Conservation (phyloP, 169 alveolate genomes). For the Plasmodium gallinaceum region DNA sequence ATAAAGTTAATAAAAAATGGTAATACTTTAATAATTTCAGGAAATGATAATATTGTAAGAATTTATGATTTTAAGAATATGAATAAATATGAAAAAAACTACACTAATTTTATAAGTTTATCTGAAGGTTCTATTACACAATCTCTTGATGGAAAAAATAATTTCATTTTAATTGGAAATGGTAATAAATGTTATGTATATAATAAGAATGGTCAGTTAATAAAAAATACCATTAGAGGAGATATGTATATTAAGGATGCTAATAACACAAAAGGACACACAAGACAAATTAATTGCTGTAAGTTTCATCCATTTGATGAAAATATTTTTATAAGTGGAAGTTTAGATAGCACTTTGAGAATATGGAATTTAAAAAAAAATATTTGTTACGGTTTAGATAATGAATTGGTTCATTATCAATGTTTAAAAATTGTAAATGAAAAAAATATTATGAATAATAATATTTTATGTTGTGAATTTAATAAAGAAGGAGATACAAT, state of each 20-base stretch:
- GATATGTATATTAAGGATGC: constrained; percentile 86
- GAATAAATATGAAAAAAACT: constrained; percentile 39
- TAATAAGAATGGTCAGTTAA: constrained; percentile 63
- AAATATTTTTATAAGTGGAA: constrained; percentile 79
- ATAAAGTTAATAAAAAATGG: constrained; percentile 29
- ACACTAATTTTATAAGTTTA: constrained; percentile 34
- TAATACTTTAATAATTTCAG: constrained; percentile 35
- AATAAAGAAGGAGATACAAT: constrained; percentile 45
- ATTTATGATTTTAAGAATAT: constrained; percentile 52
- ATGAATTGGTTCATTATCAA: constrained; percentile 49
- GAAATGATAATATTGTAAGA: constrained; percentile 50
- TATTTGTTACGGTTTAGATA: constrained; percentile 42
- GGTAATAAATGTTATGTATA: constrained; percentile 57
- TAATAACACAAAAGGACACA: constrained; percentile 83
- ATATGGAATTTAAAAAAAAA: constrained; percentile 78
- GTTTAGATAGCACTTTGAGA: constrained; percentile 85
- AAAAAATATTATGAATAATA: constrained; percentile 42
- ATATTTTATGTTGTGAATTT: constrained; percentile 41
- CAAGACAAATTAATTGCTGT: constrained; percentile 82
- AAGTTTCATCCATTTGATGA: constrained; percentile 73
- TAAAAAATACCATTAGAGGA: constrained; percentile 82
- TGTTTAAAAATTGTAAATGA: constrained; percentile 55
- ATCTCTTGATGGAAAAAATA: constrained; percentile 30
- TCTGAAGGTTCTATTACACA: constrained; percentile 50
- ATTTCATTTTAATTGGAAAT: constrained; percentile 30